A percentile compares a stretch with the other conserved stretches of the same genome.
phyloP scores from a whole-genome alignment of 257 asterid genomes.

The Plantago major region DNA sequence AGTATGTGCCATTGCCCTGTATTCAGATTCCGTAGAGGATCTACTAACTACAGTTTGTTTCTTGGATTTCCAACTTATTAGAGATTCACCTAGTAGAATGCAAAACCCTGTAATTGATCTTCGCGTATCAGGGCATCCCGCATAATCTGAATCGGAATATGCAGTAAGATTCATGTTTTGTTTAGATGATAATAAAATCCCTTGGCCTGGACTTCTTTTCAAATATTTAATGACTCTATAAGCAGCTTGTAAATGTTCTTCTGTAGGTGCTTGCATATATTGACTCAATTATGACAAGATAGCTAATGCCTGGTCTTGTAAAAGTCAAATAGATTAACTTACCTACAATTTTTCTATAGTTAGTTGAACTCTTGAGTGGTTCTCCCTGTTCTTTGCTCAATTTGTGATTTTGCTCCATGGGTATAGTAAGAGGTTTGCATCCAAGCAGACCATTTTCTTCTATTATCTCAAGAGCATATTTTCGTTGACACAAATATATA shows the following conservation, averaged over 20 bases:
- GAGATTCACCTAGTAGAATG: neutral
- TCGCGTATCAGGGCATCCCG: neutral
- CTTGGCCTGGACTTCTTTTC: neutral
- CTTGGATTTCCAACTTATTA: conserved; percentile 2
- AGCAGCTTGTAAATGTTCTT: neutral
- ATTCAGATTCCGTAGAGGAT: neutral
- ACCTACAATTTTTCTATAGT: neutral
- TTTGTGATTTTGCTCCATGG: neutral
- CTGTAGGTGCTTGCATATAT: neutral
- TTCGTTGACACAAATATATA: neutral
- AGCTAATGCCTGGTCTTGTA: neutral
- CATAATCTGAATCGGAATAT: conserved; percentile 1
- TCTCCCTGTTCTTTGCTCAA: neutral
- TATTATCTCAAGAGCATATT: neutral
- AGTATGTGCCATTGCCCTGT: neutral
- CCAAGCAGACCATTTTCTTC: neutral
- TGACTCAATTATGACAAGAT: neutral
- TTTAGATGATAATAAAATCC: neutral
- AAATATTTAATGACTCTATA: neutral
- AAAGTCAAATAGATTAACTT: neutral
- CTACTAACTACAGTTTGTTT: neutral
- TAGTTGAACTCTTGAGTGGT: neutral
- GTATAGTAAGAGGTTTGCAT: neutral
- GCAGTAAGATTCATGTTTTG: neutral
- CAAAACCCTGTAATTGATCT: neutral